Conservation (phyloP, 768 basidiomycete species). For the Erythrobasidium yunnanense region DNA sequence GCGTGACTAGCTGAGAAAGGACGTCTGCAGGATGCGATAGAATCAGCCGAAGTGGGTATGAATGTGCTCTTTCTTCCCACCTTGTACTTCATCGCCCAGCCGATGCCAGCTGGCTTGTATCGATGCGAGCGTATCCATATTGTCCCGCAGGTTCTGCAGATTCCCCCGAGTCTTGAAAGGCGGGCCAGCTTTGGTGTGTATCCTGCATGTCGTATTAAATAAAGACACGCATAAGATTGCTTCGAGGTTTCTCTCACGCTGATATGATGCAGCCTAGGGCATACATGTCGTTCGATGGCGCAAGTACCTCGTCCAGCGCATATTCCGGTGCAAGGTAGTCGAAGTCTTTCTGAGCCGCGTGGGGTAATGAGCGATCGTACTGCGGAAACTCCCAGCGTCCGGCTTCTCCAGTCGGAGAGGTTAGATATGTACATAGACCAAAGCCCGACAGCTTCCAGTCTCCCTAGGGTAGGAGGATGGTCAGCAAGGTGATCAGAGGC, state of each 20-base stretch:
- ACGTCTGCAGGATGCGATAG: conserved; percentile 54
- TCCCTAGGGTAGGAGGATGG: conserved; percentile 50
- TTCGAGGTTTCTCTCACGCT: conserved; percentile 45
- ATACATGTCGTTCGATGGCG: conserved; percentile 84
- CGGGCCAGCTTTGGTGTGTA: conserved; percentile 68
- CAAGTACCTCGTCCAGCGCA: conserved; percentile 72
- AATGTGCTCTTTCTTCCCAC: conserved; percentile 4
- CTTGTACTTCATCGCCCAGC: conserved; percentile 48
- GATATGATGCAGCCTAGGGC: conserved; percentile 82
- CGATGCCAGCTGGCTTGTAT: conserved; percentile 50
- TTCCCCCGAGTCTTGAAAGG: conserved; percentile 70
- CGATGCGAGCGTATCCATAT: conserved; percentile 46
- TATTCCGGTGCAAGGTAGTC: conserved; percentile 99
- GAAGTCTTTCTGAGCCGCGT: conserved; percentile 77
- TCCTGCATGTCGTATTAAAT: background rate
- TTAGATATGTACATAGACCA: conserved; percentile 69
- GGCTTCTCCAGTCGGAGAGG: conserved; percentile 55
- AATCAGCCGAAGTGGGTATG: background rate
- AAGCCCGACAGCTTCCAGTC: conserved; percentile 96
- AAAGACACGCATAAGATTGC: background rate
- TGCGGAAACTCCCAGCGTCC: conserved; percentile 85
- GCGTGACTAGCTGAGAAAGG: conserved; percentile 66
- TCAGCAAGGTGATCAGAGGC: background rate
- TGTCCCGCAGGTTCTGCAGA: conserved; percentile 41
- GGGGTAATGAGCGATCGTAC: conserved; percentile 65